Evolutionary conservation across 2,329 filamentous ascomycete genomes (phyloP).

Genomic region (Diaporthe citri): DNA sequence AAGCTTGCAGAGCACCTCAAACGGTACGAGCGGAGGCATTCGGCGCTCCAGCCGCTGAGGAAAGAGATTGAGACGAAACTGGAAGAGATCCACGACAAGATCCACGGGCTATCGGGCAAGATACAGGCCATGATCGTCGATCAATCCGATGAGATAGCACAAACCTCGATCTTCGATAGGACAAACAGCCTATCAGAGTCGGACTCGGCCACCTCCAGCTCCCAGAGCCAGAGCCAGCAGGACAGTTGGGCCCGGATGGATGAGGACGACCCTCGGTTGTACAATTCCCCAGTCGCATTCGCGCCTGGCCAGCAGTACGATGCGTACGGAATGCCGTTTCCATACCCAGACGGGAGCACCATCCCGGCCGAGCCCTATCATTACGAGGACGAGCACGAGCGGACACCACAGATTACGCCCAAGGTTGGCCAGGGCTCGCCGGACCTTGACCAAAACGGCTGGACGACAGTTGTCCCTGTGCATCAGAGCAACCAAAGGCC

Average conservation of each 20-base stretch:
- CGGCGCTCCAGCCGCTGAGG: constrained; percentile 48
- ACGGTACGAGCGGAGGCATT: constrained; percentile 51
- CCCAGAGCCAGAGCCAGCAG: constrained; percentile 49
- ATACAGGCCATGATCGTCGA: constrained; percentile 54
- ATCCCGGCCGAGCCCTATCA: constrained; percentile 44
- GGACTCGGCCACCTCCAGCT: constrained; percentile 57
- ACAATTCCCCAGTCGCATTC: constrained; percentile 49
- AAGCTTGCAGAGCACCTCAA: constrained; percentile 58
- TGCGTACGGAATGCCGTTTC: constrained; percentile 50
- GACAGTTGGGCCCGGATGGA: constrained; percentile 41
- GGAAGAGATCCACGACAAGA: constrained; percentile 54
- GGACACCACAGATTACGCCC: constrained; percentile 44
- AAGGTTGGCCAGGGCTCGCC: constrained; percentile 42
- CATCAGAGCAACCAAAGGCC: constrained; percentile 59
- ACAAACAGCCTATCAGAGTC: constrained; percentile 62
- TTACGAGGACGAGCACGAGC: constrained; percentile 48
- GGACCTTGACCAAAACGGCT: constrained; percentile 35
- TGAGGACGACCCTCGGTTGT: constrained; percentile 46
- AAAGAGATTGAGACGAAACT: constrained; percentile 53
- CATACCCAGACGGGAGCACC: constrained; percentile 48
- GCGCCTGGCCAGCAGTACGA: constrained; percentile 46
- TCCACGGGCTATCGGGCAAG: constrained; percentile 57
- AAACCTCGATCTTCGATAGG: constrained; percentile 64
- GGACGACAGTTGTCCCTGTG: constrained; percentile 46
- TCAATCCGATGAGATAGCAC: constrained; percentile 48